Percentiles rank a stretch among this genome's conserved stretches.
Evolutionary conservation across 1,284 basidiomycete species (phyloP).

Genomic region (Fistulina hepatica): DNA sequence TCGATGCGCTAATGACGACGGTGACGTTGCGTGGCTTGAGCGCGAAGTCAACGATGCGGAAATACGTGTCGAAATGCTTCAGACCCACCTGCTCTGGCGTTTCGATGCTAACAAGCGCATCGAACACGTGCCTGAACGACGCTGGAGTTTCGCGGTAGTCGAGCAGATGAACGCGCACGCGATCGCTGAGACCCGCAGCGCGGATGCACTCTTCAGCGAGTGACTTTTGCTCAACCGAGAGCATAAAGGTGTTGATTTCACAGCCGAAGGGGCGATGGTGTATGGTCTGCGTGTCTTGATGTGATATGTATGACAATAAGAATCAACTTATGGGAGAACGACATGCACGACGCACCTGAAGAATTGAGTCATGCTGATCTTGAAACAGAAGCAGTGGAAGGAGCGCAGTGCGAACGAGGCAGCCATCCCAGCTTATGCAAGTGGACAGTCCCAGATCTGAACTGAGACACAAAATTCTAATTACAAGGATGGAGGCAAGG

Average conservation of each 20-base stretch:
- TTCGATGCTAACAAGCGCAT: conserved; percentile 83
- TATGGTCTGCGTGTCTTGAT: too few relatives aligned
- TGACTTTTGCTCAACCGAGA: conserved; percentile 78
- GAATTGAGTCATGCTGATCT: too few relatives aligned
- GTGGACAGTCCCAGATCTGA: too few relatives aligned
- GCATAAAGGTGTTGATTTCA: conserved; percentile 79
- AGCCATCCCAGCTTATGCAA: too few relatives aligned
- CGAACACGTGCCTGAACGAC: conserved; percentile 70
- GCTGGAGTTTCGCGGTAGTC: conserved; percentile 78
- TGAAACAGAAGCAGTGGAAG: too few relatives aligned
- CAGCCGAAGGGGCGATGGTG: conserved; percentile 59
- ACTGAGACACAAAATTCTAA: too few relatives aligned
- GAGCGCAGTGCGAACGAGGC: too few relatives aligned
- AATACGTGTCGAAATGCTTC: conserved; percentile 66
- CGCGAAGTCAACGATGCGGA: conserved; percentile 71
- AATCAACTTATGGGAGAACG: too few relatives aligned
- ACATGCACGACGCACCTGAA: too few relatives aligned
- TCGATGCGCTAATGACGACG: conserved; percentile 70
- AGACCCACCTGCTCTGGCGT: conserved; percentile 80
- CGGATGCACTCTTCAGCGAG: conserved; percentile 76
- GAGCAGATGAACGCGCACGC: conserved; percentile 75
- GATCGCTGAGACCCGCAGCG: conserved; percentile 57
- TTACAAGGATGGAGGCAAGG: too few relatives aligned
- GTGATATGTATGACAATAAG: too few relatives aligned
- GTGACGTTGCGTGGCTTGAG: conserved; percentile 62